Conservation (phyloP, 257 asterid genomes). For the Cinchona pubescens region DNA sequence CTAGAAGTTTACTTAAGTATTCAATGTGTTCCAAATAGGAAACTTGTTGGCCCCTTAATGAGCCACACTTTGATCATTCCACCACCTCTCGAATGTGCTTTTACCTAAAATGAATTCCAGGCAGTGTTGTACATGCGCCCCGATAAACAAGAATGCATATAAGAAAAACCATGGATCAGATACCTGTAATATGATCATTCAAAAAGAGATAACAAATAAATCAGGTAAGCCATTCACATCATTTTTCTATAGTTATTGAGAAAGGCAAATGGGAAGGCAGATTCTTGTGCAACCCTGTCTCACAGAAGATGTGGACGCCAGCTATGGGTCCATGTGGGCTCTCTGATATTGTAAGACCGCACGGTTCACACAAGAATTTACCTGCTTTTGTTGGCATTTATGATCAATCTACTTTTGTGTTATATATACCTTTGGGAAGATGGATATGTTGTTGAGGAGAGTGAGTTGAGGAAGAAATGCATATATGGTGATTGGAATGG, state of each 20-base stretch:
- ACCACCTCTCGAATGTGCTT: slow-evolving; percentile 61
- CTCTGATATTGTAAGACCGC: no score
- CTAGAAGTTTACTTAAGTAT: slow-evolving; percentile 43
- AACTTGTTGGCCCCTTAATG: slow-evolving; percentile 47
- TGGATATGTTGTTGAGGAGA: slow-evolving; percentile 41
- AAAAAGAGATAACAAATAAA: background rate
- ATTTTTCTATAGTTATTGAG: no score
- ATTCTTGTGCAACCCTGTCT: no score
- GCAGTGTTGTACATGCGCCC: slow-evolving; percentile 69
- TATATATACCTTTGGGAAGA: slow-evolving; percentile 72
- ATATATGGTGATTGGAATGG: slow-evolving; percentile 51
- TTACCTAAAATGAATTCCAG: slow-evolving; percentile 44
- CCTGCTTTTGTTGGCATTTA: no score
- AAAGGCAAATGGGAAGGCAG: no score
- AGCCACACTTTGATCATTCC: slow-evolving; percentile 90
- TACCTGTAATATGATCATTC: slow-evolving; percentile 35
- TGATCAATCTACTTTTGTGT: background rate
- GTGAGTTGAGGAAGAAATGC: slow-evolving; percentile 57
- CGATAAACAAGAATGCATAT: slow-evolving; percentile 49
- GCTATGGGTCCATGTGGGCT: no score
- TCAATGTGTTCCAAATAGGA: slow-evolving; percentile 52
- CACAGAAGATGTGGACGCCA: no score
- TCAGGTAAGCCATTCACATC: no score
- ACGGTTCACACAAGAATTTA: no score
- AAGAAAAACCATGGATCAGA: slow-evolving; percentile 53